A percentile compares a stretch with the other conserved stretches of the same genome.
These are phyloP conservation scores for Venturia effusa DNA, from an alignment of 2,329 filamentous ascomycete genomes.

Conservation along the genomic window DNA sequence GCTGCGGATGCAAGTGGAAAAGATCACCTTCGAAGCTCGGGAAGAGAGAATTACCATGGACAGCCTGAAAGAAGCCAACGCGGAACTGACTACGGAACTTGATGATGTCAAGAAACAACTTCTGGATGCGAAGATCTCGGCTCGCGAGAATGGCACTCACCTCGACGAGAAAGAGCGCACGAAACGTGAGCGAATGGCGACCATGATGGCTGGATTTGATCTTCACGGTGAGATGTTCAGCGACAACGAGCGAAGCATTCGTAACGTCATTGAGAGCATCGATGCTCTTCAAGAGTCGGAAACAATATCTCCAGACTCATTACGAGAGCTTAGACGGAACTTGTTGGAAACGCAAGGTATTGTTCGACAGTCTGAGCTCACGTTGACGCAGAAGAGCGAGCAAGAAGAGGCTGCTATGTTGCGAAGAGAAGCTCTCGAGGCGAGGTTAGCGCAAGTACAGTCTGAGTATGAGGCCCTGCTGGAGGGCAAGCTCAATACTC, in stretches of 20 bases:
- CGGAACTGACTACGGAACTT: conserved; percentile 80
- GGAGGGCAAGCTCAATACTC: conserved; percentile 64
- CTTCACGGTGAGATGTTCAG: conserved; percentile 88
- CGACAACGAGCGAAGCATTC: conserved; percentile 78
- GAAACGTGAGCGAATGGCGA: conserved; percentile 98
- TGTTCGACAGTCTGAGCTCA: conserved; percentile 83
- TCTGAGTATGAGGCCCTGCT: conserved; percentile 77
- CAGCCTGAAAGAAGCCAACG: conserved; percentile 87
- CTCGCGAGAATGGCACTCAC: conserved; percentile 81
- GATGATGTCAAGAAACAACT: conserved; percentile 96
- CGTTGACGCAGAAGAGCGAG: conserved; percentile 60
- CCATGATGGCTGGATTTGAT: conserved; percentile 99
- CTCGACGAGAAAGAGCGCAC: conserved; percentile 96
- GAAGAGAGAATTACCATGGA: conserved; percentile 98
- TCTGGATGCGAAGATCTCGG: conserved; percentile 90
- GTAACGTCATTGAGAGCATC: conserved; percentile 72
- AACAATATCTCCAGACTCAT: conserved; percentile 67
- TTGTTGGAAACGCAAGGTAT: conserved; percentile 86
- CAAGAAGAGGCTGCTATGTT: conserved; percentile 50
- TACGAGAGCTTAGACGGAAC: conserved; percentile 64
- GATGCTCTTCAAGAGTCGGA: conserved; percentile 72
- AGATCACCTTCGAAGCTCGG: conserved; percentile 90
- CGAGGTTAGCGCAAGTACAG: conserved; percentile 62
- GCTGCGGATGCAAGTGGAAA: conserved; percentile 92
- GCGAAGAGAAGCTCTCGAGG: conserved; percentile 65